Evolutionary conservation across 371 early-diverging fungal genomes (phyloP).

Genomic region (Mortierella sp.): DNA sequence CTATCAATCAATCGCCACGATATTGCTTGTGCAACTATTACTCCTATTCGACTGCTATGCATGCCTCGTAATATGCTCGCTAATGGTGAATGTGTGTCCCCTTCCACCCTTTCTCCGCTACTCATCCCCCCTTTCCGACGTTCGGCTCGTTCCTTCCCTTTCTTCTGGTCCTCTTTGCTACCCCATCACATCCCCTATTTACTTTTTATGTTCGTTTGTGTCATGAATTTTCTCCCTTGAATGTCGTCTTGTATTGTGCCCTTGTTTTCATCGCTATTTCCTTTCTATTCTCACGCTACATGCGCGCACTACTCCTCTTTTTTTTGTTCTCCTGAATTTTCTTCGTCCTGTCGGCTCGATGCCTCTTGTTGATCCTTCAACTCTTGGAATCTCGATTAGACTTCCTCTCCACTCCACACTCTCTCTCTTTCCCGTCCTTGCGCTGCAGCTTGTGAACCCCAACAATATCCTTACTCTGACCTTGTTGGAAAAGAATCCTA

Average conservation of each 20-base stretch:
- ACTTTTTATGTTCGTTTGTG: background rate
- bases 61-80: too few species aligned
- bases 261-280: background rate
- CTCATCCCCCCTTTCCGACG: too few species aligned
- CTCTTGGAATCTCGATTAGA: background rate
- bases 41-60: too few species aligned
- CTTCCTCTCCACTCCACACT: background rate
- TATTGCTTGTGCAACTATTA: too few species aligned
- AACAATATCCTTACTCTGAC: slow-evolving; percentile 6
- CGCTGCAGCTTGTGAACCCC: slow-evolving; percentile 9
- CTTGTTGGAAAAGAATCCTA: too few species aligned
- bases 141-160: background rate
- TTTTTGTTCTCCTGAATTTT: slow-evolving; percentile 9
- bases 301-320: background rate
- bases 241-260: background rate
- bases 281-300: slow-evolving; percentile 11
- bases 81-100: background rate
- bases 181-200: slow-evolving; percentile 14
- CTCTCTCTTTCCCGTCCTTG: slow-evolving; percentile 8
- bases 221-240: slow-evolving; percentile 11
- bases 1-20: too few species aligned
- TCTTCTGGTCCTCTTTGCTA: slow-evolving; percentile 4
- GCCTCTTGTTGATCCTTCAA: too few species aligned
- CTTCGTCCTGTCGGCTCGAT: too few species aligned
- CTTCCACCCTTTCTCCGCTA: slow-evolving; percentile 3